Percentiles rank a stretch among this genome's conserved stretches.
phyloP scores from a whole-genome alignment of 768 basidiomycete species.

The Rubroboletus pulcherrimus region DNA sequence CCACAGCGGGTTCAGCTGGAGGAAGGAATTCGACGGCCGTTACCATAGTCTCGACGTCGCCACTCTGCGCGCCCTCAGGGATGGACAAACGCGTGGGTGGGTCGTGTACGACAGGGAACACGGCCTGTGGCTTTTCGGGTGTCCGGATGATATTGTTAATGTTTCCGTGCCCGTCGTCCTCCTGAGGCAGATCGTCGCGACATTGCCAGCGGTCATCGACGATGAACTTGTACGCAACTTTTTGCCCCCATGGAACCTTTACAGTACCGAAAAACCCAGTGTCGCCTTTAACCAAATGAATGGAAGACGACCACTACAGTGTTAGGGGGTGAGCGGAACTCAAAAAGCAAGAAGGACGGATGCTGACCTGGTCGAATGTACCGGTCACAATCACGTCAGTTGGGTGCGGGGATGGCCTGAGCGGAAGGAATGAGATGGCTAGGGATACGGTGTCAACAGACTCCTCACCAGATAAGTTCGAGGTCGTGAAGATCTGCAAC shows the following conservation, averaged over 20 bases:
- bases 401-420: slow-evolving; percentile 58
- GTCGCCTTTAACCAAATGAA: slow-evolving; percentile 49
- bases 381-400: slow-evolving; percentile 67
- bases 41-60: slow-evolving; percentile 24
- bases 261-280: slow-evolving; percentile 54
- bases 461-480: slow-evolving; percentile 48
- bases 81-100: slow-evolving; percentile 16
- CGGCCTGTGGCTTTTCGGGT: slow-evolving; percentile 41
- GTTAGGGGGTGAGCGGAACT: slow-evolving; percentile 1
- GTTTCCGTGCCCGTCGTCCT: slow-evolving; percentile 59
- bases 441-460: slow-evolving; percentile 12
- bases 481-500: slow-evolving; percentile 46
- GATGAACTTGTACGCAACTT: slow-evolving; percentile 73
- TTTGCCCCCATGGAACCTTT: slow-evolving; percentile 57
- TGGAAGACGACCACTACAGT: slow-evolving; percentile 57
- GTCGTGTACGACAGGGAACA: background rate
- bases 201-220: slow-evolving; percentile 70
- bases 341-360: background rate
- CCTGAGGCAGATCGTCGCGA: slow-evolving; percentile 52
- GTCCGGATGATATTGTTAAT: slow-evolving; percentile 64
- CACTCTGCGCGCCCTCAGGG: slow-evolving; percentile 1
- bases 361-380: slow-evolving; percentile 69
- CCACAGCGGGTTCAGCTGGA: slow-evolving; percentile 5
- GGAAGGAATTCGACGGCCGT: slow-evolving; percentile 24
- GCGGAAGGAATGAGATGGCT: slow-evolving; percentile 6